A percentile compares a stretch with the other conserved stretches of the same genome.
Evolutionary conservation across 1,284 basidiomycete species (phyloP).

Genomic region (Coriolopsis trogii): DNA sequence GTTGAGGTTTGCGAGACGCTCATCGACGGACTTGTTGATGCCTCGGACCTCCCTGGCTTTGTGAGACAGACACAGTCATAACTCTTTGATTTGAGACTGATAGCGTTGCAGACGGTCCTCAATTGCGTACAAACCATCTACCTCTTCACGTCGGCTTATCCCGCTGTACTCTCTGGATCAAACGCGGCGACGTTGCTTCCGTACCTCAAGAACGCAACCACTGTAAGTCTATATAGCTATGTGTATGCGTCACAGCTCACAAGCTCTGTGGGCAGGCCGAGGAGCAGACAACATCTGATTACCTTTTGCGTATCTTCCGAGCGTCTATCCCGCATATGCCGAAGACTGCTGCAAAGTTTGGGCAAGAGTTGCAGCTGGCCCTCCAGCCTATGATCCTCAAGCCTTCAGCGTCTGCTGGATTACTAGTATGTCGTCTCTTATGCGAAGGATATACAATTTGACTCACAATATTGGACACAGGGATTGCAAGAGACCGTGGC

Average conservation of each 20-base stretch:
- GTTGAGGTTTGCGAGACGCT: constrained; percentile 80
- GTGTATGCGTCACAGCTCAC: background rate
- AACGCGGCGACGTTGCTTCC: constrained; percentile 85
- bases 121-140: constrained; percentile 86
- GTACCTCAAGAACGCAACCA: constrained; percentile 81
- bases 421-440: constrained; percentile 46
- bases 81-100: constrained; percentile 14
- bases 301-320: constrained; percentile 87
- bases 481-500: constrained; percentile 89
- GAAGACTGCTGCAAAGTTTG: constrained; percentile 84
- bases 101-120: constrained; percentile 61
- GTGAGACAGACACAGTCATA: constrained; percentile 46
- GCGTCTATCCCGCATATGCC: constrained; percentile 87
- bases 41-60: constrained; percentile 75
- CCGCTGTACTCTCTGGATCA: constrained; percentile 76
- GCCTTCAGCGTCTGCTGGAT: constrained; percentile 67
- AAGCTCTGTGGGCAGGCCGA: constrained; percentile 57
- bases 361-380: constrained; percentile 78
- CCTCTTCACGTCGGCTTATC: constrained; percentile 79
- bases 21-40: constrained; percentile 88
- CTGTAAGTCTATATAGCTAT: constrained; percentile 43
- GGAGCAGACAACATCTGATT: constrained; percentile 82
- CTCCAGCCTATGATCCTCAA: constrained; percentile 89
- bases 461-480: constrained; percentile 38
- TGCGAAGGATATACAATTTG: background rate